Conservation (phyloP, 116 monocot genomes). For the Posidonia oceanica region DNA sequence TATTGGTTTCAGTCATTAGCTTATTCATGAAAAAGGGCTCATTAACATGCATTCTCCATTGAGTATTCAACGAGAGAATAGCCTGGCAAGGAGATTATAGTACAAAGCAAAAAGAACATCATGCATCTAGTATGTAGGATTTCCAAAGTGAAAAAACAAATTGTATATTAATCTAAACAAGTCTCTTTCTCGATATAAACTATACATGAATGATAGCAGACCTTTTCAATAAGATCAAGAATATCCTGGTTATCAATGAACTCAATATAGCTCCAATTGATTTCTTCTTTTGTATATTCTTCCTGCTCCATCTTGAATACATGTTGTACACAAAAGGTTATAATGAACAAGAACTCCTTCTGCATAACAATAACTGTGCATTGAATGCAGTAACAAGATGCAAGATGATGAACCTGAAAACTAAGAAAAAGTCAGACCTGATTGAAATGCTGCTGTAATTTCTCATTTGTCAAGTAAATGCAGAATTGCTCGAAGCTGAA, state of each 20-base stretch:
- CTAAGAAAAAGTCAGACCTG: conserved; percentile 34
- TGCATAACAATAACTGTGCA: not conserved
- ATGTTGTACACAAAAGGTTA: conserved; percentile 40
- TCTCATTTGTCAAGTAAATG: conserved; percentile 95
- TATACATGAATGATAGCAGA: conserved; percentile 6
- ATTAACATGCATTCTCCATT: no score
- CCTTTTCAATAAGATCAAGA: conserved; percentile 98
- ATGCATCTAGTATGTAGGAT: no score
- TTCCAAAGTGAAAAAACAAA: no score
- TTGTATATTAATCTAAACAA: no score
- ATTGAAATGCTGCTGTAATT: conserved; percentile 95
- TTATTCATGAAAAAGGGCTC: no score
- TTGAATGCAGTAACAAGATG: not conserved
- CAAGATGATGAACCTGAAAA: not conserved
- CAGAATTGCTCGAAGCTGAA: conserved; percentile 96
- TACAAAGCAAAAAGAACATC: no score
- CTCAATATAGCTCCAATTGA: conserved; percentile 96
- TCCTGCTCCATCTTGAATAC: conserved; percentile 99
- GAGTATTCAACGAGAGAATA: not conserved
- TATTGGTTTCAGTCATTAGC: no score
- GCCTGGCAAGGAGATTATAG: not conserved
- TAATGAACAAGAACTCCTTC: not conserved
- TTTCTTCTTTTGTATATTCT: conserved; percentile 95
- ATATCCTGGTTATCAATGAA: conserved; percentile 92
- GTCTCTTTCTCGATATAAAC: no score